Evolutionary conservation across 768 basidiomycete genomes (phyloP).

Genomic region (Naganishia vishniacii): DNA sequence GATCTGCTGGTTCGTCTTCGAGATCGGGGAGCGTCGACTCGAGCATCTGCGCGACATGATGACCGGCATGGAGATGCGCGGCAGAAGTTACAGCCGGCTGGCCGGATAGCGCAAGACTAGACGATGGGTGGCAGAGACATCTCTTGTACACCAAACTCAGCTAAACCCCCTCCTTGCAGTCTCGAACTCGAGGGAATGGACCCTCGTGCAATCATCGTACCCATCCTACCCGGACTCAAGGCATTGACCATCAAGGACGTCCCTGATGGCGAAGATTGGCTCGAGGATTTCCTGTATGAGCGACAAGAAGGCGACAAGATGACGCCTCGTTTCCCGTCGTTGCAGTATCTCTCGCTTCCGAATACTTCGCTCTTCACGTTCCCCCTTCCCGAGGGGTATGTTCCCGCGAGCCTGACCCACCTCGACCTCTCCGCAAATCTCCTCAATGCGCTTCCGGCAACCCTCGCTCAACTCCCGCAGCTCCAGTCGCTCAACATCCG

Average conservation of each 20-base stretch:
- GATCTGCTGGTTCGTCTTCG: too few relatives aligned
- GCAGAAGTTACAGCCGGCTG: too few relatives aligned
- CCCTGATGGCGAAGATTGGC: constrained; percentile 47
- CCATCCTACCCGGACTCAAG: constrained; percentile 35
- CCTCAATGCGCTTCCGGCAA: constrained; percentile 76
- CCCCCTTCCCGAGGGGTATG: constrained; percentile 22
- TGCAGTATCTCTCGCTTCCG: constrained; percentile 38
- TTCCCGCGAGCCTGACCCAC: constrained; percentile 55
- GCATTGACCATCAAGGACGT: constrained; percentile 45
- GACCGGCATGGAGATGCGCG: too few relatives aligned
- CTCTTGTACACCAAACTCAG: neutral
- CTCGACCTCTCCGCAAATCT: constrained; percentile 88
- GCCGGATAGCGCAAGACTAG: too few relatives aligned
- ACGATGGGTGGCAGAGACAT: too few relatives aligned
- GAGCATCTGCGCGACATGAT: too few relatives aligned
- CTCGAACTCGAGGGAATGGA: constrained; percentile 47
- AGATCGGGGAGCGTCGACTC: too few relatives aligned
- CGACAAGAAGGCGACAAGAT: neutral
- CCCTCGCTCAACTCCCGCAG: constrained; percentile 66
- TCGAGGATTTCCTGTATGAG: constrained; percentile 38
- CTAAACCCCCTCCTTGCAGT: constrained; percentile 22
- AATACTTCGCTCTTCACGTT: constrained; percentile 31
- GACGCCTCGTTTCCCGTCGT: constrained; percentile 33
- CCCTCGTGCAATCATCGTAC: constrained; percentile 41
- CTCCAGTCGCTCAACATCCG: constrained; percentile 89